A percentile compares a stretch with the other conserved stretches of the same genome.
phyloP scores from a whole-genome alignment of 768 basidiomycete genomes.

The Melanogaster broomeanus region DNA sequence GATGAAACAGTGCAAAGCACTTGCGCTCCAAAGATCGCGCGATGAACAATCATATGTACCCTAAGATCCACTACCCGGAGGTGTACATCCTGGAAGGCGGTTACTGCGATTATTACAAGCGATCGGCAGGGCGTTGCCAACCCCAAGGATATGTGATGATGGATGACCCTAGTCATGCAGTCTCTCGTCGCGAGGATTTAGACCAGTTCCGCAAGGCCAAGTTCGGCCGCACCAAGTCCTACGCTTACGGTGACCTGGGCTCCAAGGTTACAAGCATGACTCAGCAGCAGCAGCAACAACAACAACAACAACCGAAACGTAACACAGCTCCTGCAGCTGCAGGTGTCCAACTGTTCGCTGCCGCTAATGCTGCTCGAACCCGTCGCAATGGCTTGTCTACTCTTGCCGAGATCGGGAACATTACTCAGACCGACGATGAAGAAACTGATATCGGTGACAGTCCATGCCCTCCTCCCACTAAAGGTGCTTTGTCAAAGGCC shows the following conservation, averaged over 20 bases:
- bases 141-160: conserved; percentile 87
- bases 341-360: conserved; percentile 63
- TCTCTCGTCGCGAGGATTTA: conserved; percentile 80
- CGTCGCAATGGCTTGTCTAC: conserved; percentile 64
- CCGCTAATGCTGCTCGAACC: conserved; percentile 65
- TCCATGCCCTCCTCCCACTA: conserved; percentile 82
- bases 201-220: conserved; percentile 90
- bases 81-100: conserved; percentile 97
- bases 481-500: conserved; percentile 52
- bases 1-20: conserved; percentile 76
- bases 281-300: conserved; percentile 42
- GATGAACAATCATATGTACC: conserved; percentile 86
- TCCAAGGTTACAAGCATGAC: conserved; percentile 38
- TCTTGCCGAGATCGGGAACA: conserved; percentile 67
- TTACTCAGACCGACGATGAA: conserved; percentile 68
- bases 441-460: conserved; percentile 82
- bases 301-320: conserved; percentile 53
- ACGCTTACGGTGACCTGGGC: conserved; percentile 82
- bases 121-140: conserved; percentile 68
- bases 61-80: conserved; percentile 93
- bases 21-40: conserved; percentile 88
- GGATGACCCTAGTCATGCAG: conserved; percentile 88
- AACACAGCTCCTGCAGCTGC: conserved; percentile 64
- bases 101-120: conserved; percentile 84
- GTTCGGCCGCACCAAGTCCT: conserved; percentile 89